Percentiles rank a stretch among this genome's conserved stretches.
These are phyloP conservation scores for Rubus parviflorus DNA, from an alignment of 306 rosid species.

Conservation along the genomic window DNA sequence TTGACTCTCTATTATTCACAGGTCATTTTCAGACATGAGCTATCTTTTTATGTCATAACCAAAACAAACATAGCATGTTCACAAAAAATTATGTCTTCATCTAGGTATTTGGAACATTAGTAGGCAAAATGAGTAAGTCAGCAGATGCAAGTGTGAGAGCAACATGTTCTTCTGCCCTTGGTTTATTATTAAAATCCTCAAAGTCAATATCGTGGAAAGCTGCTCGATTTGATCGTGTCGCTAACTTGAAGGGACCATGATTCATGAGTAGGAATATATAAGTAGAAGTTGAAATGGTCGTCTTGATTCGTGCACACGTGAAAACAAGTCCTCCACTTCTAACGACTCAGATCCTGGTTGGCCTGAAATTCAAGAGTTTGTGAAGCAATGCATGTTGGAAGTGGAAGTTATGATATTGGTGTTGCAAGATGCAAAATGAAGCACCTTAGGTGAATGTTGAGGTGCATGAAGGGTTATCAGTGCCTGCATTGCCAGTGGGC, in stretches of 20 bases:
- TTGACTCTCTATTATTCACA: slow-evolving; percentile 66
- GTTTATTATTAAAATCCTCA: slow-evolving; percentile 75
- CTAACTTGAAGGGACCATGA: slow-evolving; percentile 40
- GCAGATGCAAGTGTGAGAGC: slow-evolving; percentile 85
- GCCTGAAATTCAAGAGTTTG: not conserved
- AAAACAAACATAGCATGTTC: slow-evolving; percentile 15
- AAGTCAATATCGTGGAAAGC: slow-evolving; percentile 58
- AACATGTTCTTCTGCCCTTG: slow-evolving; percentile 79
- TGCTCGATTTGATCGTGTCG: slow-evolving; percentile 46
- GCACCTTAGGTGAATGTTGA: not conserved
- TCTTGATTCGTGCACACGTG: not conserved
- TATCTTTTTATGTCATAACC: slow-evolving; percentile 15
- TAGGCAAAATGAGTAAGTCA: slow-evolving; percentile 78
- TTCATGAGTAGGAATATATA: slow-evolving; percentile 14
- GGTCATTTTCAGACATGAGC: slow-evolving; percentile 43
- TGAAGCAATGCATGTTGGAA: not conserved
- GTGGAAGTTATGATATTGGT: not conserved
- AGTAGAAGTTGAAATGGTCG: slow-evolving; percentile 9
- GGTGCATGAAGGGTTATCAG: not conserved
- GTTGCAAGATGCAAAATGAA: not conserved
- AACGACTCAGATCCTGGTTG: not conserved
- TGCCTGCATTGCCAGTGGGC: not conserved
- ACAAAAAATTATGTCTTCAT: slow-evolving; percentile 24
- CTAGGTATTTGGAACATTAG: slow-evolving; percentile 75
- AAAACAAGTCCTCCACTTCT: not conserved